Conservation (phyloP, 2,329 filamentous ascomycete genomes). For the Peltaster fructicola region DNA sequence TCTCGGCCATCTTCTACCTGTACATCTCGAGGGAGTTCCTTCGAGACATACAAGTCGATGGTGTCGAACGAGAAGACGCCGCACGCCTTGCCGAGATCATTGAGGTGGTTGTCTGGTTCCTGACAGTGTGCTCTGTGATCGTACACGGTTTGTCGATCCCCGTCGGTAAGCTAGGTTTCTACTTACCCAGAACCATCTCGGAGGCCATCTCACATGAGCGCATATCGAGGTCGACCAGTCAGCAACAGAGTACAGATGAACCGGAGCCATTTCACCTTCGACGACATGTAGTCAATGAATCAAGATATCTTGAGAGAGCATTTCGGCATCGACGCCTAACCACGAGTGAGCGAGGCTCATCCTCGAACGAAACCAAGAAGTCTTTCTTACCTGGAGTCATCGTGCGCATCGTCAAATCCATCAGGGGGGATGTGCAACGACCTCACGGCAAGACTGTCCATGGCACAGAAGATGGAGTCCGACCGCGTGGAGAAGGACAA, state of each 20-base stretch:
- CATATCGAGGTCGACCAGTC: slow-evolving; percentile 10
- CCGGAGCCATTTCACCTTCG: slow-evolving; percentile 14
- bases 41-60: slow-evolving; percentile 37
- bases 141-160: slow-evolving; percentile 74
- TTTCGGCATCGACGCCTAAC: slow-evolving; percentile 4
- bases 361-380: slow-evolving; percentile 1
- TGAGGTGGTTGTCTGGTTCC: slow-evolving; percentile 66
- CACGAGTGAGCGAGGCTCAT: slow-evolving; percentile 4
- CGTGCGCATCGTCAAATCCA: slow-evolving; percentile 2
- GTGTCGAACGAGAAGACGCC: slow-evolving; percentile 47
- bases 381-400: slow-evolving; percentile 2
- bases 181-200: slow-evolving; percentile 47
- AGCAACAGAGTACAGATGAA: slow-evolving; percentile 6
- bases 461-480: neutral
- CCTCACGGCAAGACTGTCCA: slow-evolving; percentile 1
- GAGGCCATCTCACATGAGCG: slow-evolving; percentile 28
- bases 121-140: slow-evolving; percentile 67
- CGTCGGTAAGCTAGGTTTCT: slow-evolving; percentile 45
- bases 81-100: slow-evolving; percentile 46
- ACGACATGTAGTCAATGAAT: slow-evolving; percentile 3
- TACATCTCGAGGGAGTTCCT: slow-evolving; percentile 68
- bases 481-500: slow-evolving; percentile 2
- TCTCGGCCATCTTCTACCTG: slow-evolving; percentile 79
- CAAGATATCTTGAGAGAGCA: slow-evolving; percentile 1
- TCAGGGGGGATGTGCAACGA: slow-evolving; percentile 4